Percentiles rank a stretch among this genome's conserved stretches.
Conservation (phyloP, 1,284 basidiomycete species). For the Cryptococcus wingfieldii region DNA sequence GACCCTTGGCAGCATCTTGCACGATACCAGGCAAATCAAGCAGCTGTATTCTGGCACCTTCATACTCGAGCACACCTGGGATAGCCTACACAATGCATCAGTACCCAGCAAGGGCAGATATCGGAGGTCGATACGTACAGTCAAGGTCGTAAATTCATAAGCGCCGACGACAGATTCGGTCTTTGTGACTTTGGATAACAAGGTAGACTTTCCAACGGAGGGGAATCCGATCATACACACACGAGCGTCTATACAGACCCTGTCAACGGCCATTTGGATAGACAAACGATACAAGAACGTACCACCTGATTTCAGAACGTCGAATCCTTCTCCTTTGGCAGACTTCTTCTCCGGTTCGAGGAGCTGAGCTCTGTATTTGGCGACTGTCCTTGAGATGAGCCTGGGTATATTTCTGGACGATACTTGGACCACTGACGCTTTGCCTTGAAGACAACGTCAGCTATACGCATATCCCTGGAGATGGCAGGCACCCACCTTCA, state of each 20-base stretch:
- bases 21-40: constrained; percentile 97
- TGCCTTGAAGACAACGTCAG: constrained; percentile 22
- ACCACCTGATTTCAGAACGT: constrained; percentile 85
- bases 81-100: constrained; percentile 60
- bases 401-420: not conserved
- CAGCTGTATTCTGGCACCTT: constrained; percentile 87
- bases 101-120: not conserved
- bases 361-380: constrained; percentile 83
- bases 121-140: constrained; percentile 52
- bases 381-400: constrained; percentile 50
- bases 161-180: constrained; percentile 84
- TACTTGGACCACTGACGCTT: constrained; percentile 27
- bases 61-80: constrained; percentile 88
- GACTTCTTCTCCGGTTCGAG: constrained; percentile 76
- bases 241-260: constrained; percentile 62
- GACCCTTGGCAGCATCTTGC: constrained; percentile 88
- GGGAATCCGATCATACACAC: constrained; percentile 92
- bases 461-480: not conserved
- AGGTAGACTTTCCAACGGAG: constrained; percentile 92
- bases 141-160: constrained; percentile 93
- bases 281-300: constrained; percentile 10
- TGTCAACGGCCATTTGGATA: not conserved
- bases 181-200: constrained; percentile 86
- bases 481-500: constrained; percentile 28
- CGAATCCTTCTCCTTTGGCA: constrained; percentile 79